Evolutionary conservation across 768 basidiomycete species (phyloP).

Genomic region (Cytidiella melzeri): DNA sequence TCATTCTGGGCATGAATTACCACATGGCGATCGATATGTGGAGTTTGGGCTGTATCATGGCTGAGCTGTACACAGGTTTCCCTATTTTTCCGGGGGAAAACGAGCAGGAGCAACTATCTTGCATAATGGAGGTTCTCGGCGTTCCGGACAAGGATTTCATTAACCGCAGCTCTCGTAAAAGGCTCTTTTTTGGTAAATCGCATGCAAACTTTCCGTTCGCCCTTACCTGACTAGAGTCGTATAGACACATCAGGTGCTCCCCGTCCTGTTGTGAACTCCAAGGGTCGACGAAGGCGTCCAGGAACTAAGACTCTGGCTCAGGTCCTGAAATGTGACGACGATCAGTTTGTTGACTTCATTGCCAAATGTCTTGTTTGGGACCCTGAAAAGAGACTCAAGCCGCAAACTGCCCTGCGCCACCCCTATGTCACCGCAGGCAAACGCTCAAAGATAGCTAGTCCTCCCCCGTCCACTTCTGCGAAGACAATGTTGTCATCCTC

Average conservation of each 20-base stretch:
- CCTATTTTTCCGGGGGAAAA: constrained; percentile 99
- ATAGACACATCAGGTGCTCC: constrained; percentile 91
- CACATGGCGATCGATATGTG: constrained; percentile 99
- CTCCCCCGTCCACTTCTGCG: constrained; percentile 36
- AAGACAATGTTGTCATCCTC: constrained; percentile 55
- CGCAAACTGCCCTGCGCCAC: constrained; percentile 87
- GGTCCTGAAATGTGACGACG: constrained; percentile 88
- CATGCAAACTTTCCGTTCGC: no score
- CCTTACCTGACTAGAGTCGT: background rate
- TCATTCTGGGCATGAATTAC: constrained; percentile 98
- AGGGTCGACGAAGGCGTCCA: constrained; percentile 88
- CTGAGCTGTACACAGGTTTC: constrained; percentile 94
- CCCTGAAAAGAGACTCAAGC: constrained; percentile 92
- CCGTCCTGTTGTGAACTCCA: constrained; percentile 91
- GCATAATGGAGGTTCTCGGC: constrained; percentile 99
- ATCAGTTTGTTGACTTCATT: constrained; percentile 95
- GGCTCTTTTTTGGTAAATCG: constrained; percentile 88
- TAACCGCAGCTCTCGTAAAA: constrained; percentile 88
- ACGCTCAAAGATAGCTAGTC: constrained; percentile 44
- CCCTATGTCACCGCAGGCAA: constrained; percentile 72
- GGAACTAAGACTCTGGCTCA: constrained; percentile 86
- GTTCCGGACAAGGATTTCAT: constrained; percentile 93
- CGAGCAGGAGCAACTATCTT: constrained; percentile 95
- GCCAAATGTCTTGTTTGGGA: constrained; percentile 98
- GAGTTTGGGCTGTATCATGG: constrained; percentile 97